Evolutionary conservation across 2,329 filamentous ascomycete genomes (phyloP).

Genomic region (Monosporascus sp.): DNA sequence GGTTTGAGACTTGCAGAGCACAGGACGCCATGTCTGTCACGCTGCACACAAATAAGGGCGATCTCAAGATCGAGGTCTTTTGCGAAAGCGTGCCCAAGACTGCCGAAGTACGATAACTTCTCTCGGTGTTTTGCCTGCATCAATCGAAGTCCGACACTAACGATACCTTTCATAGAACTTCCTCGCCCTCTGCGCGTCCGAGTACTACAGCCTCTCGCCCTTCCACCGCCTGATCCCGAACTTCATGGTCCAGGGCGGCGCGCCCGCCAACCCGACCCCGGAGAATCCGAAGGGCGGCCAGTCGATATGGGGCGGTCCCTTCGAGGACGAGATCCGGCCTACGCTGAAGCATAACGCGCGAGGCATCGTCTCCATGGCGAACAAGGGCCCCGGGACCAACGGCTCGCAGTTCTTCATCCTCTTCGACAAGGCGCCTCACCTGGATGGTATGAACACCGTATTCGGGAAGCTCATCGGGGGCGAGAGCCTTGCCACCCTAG

Average conservation of each 20-base stretch:
- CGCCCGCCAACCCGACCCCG: constrained; percentile 47
- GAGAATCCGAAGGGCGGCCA: constrained; percentile 61
- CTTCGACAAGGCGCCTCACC: constrained; percentile 70
- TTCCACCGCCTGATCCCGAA: constrained; percentile 75
- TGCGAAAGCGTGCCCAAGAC: constrained; percentile 93
- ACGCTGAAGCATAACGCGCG: constrained; percentile 62
- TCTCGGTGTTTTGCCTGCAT: not conserved
- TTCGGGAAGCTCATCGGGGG: constrained; percentile 71
- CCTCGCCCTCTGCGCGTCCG: constrained; percentile 75
- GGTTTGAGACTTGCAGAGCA: constrained; percentile 1
- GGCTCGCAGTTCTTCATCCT: constrained; percentile 79
- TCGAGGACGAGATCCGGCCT: constrained; percentile 77
- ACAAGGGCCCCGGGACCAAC: constrained; percentile 68
- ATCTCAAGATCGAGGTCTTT: constrained; percentile 93
- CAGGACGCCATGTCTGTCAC: constrained; percentile 54
- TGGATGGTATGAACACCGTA: constrained; percentile 80
- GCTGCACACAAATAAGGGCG: constrained; percentile 81
- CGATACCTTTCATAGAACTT: constrained; percentile 59
- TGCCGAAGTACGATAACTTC: constrained; percentile 56
- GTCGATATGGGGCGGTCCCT: constrained; percentile 68
- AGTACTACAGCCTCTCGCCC: constrained; percentile 68
- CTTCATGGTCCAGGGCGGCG: constrained; percentile 79
- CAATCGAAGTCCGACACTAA: constrained; percentile 4
- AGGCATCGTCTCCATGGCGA: constrained; percentile 72
- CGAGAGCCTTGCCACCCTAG: constrained; percentile 58